Base-by-base conservation (phyloP, 2,329 filamentous ascomycete genomes). In the Scleromitrula shiraiana region DNA sequence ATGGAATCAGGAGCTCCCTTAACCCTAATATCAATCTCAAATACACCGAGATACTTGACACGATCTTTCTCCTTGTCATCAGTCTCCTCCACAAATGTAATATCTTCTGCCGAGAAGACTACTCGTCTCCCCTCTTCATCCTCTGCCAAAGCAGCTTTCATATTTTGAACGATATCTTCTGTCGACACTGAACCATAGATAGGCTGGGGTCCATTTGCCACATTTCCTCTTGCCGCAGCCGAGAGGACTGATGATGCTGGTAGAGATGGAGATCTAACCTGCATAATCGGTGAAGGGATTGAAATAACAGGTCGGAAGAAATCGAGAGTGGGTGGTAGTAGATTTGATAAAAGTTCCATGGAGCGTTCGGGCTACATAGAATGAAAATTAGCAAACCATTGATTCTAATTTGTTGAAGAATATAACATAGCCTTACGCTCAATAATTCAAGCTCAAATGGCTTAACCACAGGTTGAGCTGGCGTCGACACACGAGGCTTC, bases 171-270 rank as follows among this genome's bases (percentile, higher is more conserved):
- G 46, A 80, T 66, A 58, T 80, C 76, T 20, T 65, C 61, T 7
- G 70, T 71, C n/a, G 73, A 72, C 4, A 80, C 74, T 3, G 73
- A 75, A 22, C 76, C 76, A 54, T 75, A 60, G 15, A 64, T 77
- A 14, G 65, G 57, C 26, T 47, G 33, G 42, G 45, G 20, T 12
- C 46, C 27, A 46, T 55, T 55, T 27, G 53, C 48, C 53, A 61
- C 50, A 36, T 65, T 53, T 35, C 65, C 59, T 53, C 65, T 60
- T 9, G 67, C 65, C 5, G 63, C 63, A 20, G 57, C 49, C 53
- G 67, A 54, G 45, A 63, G 42, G 4, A 48, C 46, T 14, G 57
- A 54, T 19, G 51, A 50, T 17, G 52, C 43, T 5, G 56, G 44
- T 48, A 62, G 33, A 42, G 53, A 67, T 49, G 56, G 62, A 32